Evolutionary conservation across 176 grass and related monocot genomes (phyloP).

Genomic region (Dactylis glomerata): DNA sequence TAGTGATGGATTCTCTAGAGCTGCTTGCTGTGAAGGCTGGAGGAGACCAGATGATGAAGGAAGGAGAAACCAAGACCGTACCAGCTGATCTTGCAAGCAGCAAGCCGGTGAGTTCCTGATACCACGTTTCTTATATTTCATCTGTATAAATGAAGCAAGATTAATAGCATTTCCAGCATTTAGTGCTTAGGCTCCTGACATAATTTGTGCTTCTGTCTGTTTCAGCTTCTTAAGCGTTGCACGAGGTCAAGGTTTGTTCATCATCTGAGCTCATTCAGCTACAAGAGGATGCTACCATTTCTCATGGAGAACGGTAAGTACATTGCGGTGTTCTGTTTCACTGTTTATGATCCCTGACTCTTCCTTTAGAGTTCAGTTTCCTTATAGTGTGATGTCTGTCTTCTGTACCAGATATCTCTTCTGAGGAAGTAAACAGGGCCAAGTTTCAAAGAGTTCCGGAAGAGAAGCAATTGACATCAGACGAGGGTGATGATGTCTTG

Average conservation of each 20-base stretch:
- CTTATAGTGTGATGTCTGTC: conserved; percentile 21
- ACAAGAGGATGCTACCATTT: conserved; percentile 89
- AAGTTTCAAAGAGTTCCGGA: conserved; percentile 23
- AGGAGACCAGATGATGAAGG: conserved; percentile 26
- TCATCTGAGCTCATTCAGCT: conserved; percentile 65
- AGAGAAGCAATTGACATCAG: neutral
- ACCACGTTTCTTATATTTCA: neutral
- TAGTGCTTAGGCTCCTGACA: too few species aligned
- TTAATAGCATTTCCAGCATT: neutral
- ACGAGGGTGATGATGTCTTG: neutral
- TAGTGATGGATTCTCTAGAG: neutral
- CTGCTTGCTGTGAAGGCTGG: neutral
- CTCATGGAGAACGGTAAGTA: conserved; percentile 66
- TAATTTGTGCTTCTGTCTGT: neutral
- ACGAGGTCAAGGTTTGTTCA: conserved; percentile 51
- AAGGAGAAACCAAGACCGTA: neutral
- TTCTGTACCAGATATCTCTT: conserved; percentile 34
- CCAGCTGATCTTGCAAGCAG: conserved; percentile 2
- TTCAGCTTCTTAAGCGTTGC: conserved; percentile 49
- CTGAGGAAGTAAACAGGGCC: conserved; percentile 7
- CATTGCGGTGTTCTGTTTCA: neutral
- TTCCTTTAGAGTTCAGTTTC: neutral
- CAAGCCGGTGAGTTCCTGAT: conserved; percentile 25
- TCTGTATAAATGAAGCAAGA: neutral
- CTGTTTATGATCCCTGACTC: neutral